These are phyloP conservation scores for Herpotrichia juniperi DNA, from an alignment of 2,329 filamentous ascomycete species.

Conservation along the genomic window DNA sequence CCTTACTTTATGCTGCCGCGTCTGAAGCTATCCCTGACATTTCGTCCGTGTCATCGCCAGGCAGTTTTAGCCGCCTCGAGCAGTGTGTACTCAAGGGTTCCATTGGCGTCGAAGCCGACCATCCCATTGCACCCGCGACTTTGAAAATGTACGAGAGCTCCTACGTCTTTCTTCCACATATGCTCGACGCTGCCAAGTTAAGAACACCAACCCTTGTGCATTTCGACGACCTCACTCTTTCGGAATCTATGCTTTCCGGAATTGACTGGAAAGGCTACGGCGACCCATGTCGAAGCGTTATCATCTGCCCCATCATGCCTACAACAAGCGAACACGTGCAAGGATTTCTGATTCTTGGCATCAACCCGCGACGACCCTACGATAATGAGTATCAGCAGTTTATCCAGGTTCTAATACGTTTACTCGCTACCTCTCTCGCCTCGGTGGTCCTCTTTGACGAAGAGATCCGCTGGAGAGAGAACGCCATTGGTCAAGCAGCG, in stretches of 20 bases:
- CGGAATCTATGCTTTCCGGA: slow-evolving; percentile 25
- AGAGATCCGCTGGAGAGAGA: slow-evolving; percentile 43
- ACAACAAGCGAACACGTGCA: slow-evolving; percentile 42
- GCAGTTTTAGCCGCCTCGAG: slow-evolving; percentile 13
- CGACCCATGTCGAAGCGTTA: slow-evolving; percentile 38
- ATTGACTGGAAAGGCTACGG: slow-evolving; percentile 44
- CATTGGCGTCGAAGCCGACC: slow-evolving; percentile 11
- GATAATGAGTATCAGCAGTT: slow-evolving; percentile 48
- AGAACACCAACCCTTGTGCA: slow-evolving; percentile 35
- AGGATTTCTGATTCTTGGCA: slow-evolving; percentile 47
- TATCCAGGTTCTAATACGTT: slow-evolving; percentile 41
- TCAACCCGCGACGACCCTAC: slow-evolving; percentile 47
- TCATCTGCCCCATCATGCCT: slow-evolving; percentile 46
- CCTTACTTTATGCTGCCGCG: slow-evolving; percentile 30
- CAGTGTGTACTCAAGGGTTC: slow-evolving; percentile 26
- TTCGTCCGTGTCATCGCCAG: slow-evolving; percentile 21
- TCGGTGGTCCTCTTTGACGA: slow-evolving; percentile 48
- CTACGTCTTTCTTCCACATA: slow-evolving; percentile 30
- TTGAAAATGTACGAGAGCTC: slow-evolving; percentile 16
- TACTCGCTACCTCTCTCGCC: slow-evolving; percentile 47
- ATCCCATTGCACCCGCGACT: slow-evolving; percentile 19
- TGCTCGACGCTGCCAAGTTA: slow-evolving; percentile 36
- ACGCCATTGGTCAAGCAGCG: slow-evolving; percentile 38
- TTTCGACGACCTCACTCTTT: slow-evolving; percentile 34
- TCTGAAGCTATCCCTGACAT: slow-evolving; percentile 16